Conservation (phyloP, 2,329 filamentous ascomycete genomes). For the Fonsecaea pedrosoi region DNA sequence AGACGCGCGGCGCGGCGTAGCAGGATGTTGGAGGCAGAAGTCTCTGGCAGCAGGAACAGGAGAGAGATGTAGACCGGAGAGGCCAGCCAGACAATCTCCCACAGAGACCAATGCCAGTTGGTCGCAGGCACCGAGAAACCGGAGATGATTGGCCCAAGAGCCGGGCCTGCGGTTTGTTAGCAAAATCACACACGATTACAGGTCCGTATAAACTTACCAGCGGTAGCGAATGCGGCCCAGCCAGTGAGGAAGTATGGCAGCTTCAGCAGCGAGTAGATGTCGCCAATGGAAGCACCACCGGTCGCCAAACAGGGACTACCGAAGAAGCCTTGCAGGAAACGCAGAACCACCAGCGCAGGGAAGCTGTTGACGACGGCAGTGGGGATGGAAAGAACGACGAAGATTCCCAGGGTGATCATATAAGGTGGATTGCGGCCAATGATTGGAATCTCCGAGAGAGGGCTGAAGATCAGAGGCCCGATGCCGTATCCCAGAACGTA, state of each 20-base stretch:
- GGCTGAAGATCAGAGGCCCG: slow-evolving; percentile 58
- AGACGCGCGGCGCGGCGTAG: slow-evolving; percentile 67
- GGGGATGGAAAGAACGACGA: slow-evolving; percentile 71
- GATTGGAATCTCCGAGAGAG: slow-evolving; percentile 69
- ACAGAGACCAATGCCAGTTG: slow-evolving; percentile 64
- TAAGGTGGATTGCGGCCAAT: slow-evolving; percentile 74
- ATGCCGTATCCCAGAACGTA: slow-evolving; percentile 41
- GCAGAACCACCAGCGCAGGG: slow-evolving; percentile 66
- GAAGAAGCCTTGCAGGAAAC: slow-evolving; percentile 71
- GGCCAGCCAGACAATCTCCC: slow-evolving; percentile 68
- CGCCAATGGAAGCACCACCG: slow-evolving; percentile 54
- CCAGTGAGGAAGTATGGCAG: slow-evolving; percentile 65
- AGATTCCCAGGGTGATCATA: slow-evolving; percentile 70
- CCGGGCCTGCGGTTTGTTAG: slow-evolving; percentile 46
- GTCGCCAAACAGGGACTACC: slow-evolving; percentile 71
- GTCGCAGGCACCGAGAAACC: slow-evolving; percentile 65
- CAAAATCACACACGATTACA: not conserved
- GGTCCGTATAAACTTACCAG: slow-evolving; percentile 13
- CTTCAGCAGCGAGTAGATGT: slow-evolving; percentile 60
- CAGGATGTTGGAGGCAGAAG: slow-evolving; percentile 65
- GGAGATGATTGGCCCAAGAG: slow-evolving; percentile 66
- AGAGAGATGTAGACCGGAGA: slow-evolving; percentile 65
- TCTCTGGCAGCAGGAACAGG: slow-evolving; percentile 70
- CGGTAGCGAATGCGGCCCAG: slow-evolving; percentile 59
- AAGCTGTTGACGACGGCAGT: slow-evolving; percentile 69